A percentile compares a stretch with the other conserved stretches of the same genome.
Conservation (phyloP, 768 basidiomycete species). For the Macrocybe gigantea region DNA sequence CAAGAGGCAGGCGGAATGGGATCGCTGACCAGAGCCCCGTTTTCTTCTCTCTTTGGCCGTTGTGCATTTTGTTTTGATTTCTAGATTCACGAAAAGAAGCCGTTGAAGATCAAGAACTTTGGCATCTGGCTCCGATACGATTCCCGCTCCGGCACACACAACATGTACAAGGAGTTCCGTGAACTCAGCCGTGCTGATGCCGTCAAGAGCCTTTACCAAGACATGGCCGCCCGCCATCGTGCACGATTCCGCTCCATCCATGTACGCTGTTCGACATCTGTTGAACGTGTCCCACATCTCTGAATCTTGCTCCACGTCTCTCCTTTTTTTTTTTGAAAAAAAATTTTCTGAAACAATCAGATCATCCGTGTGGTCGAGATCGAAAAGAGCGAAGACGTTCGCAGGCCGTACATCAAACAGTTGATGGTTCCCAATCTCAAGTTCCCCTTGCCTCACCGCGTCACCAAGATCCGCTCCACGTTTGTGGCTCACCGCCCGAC, state of each 20-base stretch:
- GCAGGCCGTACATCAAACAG: slow-evolving; percentile 98
- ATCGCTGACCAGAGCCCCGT: slow-evolving; percentile 38
- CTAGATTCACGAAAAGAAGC: slow-evolving; percentile 97
- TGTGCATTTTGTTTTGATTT: slow-evolving; percentile 20
- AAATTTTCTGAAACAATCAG: slow-evolving; percentile 35
- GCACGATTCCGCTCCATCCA: slow-evolving; percentile 99
- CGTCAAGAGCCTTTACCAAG: slow-evolving; percentile 96
- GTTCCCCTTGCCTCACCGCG: slow-evolving; percentile 95
- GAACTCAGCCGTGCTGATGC: slow-evolving; percentile 93
- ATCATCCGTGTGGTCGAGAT: slow-evolving; percentile 98
- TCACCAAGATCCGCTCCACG: slow-evolving; percentile 69
- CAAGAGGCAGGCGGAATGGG: slow-evolving; percentile 85
- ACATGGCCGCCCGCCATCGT: slow-evolving; percentile 99
- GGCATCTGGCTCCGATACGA: slow-evolving; percentile 99
- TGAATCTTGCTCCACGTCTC: not conserved
- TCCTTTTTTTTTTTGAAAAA: not conserved
- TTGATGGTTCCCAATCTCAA: slow-evolving; percentile 84
- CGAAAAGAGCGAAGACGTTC: slow-evolving; percentile 84
- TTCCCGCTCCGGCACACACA: slow-evolving; percentile 99
- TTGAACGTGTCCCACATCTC: not conserved
- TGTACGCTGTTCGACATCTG: slow-evolving; percentile 38
- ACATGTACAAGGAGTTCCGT: slow-evolving; percentile 99
- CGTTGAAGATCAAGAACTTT: slow-evolving; percentile 99
- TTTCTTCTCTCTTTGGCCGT: slow-evolving; percentile 19
- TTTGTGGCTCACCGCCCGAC: slow-evolving; percentile 75